These are phyloP conservation scores for Aspergillus melleus DNA, from an alignment of 2,329 filamentous ascomycete genomes.

Conservation along the genomic window DNA sequence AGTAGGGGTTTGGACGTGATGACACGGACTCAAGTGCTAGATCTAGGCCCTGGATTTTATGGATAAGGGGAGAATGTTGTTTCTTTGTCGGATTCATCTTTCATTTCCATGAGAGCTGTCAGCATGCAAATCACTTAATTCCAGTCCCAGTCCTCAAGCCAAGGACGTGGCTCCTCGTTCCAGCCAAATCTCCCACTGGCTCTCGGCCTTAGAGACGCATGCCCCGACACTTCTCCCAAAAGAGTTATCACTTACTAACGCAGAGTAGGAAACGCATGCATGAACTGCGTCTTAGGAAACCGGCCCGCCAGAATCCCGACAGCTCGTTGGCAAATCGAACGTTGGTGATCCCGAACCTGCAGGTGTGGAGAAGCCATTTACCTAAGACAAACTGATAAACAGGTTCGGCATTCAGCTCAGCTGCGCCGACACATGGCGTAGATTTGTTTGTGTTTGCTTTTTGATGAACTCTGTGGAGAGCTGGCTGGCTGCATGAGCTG, in stretches of 20 bases:
- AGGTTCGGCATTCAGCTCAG: not conserved
- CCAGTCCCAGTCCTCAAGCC: too few species aligned
- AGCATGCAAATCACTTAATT: too few species aligned
- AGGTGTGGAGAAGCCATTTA: too few species aligned
- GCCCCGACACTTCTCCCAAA: not conserved
- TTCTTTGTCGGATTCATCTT: too few species aligned
- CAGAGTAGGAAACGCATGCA: not conserved
- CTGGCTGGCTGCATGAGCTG: not conserved
- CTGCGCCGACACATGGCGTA: not conserved
- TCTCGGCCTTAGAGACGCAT: not conserved
- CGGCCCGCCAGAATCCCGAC: not conserved
- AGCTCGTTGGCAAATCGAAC: not conserved
- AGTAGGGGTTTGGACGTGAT: too few species aligned
- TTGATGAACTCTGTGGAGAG: not conserved
- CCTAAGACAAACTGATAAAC: not conserved
- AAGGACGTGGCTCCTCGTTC: not conserved
- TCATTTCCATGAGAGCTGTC: too few species aligned
- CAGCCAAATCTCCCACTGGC: not conserved
- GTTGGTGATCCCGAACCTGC: not conserved
- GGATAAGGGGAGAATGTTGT: too few species aligned
- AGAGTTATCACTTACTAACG: not conserved
- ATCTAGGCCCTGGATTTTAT: too few species aligned
- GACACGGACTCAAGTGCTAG: too few species aligned
- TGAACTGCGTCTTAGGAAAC: not conserved
- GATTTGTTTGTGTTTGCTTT: not conserved